Percentiles rank a stretch among this genome's conserved stretches.
Conservation (phyloP, 371 early-diverging fungal species). For the Mortierella sp. region DNA sequence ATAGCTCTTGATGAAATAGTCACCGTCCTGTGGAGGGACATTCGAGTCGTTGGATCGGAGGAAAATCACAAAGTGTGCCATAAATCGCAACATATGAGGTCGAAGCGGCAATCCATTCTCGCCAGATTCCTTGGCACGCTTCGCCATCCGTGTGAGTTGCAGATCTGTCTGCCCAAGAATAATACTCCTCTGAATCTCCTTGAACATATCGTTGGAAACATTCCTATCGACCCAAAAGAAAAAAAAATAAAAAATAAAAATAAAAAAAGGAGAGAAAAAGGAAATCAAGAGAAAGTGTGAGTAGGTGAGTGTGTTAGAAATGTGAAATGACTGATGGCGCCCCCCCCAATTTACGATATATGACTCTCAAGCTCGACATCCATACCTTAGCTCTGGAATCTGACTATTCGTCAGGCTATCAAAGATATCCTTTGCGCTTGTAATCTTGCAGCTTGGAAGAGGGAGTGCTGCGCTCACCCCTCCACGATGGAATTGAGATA, state of each 20-base stretch:
- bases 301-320: too few species aligned
- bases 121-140: conserved; percentile 16
- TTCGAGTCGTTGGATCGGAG: conserved; percentile 30
- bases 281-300: too few species aligned
- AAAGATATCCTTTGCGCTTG: conserved; percentile 31
- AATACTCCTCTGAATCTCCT: conserved; percentile 40
- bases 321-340: neutral
- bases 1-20: conserved; percentile 52
- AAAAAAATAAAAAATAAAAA: neutral
- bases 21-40: conserved; percentile 35
- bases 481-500: conserved; percentile 42
- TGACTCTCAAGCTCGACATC: neutral
- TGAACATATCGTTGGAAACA: conserved; percentile 40
- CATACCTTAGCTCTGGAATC: conserved; percentile 23
- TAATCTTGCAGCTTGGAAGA: conserved; percentile 21
- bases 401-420: conserved; percentile 28
- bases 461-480: conserved; percentile 25
- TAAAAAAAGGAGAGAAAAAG: neutral
- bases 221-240: conserved; percentile 7
- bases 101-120: conserved; percentile 17
- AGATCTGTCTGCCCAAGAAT: conserved; percentile 40
- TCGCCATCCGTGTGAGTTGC: conserved; percentile 30
- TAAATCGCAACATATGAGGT: conserved; percentile 44
- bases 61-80: conserved; percentile 46
- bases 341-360: neutral